These are phyloP conservation scores for Tulasnella sp. DNA, from an alignment of 768 basidiomycete species.

Conservation along the genomic window DNA sequence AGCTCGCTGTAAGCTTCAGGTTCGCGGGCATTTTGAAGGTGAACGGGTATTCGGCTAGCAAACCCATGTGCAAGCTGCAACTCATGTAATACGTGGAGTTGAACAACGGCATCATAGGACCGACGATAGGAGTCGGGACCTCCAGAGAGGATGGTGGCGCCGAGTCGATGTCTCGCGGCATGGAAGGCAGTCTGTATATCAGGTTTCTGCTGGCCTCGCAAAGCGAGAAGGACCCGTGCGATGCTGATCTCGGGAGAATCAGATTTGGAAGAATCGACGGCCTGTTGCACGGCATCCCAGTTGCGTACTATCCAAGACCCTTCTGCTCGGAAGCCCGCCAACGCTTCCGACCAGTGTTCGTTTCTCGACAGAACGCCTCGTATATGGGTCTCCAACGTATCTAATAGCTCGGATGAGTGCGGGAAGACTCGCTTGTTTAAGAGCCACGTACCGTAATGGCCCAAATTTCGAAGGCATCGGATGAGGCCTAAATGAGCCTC, in stretches of 20 bases:
- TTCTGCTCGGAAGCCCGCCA: slow-evolving; percentile 83
- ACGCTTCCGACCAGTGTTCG: slow-evolving; percentile 68
- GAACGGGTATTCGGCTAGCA: slow-evolving; percentile 27
- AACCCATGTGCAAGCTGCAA: slow-evolving; percentile 47
- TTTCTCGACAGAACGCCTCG: slow-evolving; percentile 78
- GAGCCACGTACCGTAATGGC: slow-evolving; percentile 79
- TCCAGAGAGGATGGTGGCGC: slow-evolving; percentile 71
- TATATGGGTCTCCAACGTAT: slow-evolving; percentile 91
- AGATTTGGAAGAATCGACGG: slow-evolving; percentile 41
- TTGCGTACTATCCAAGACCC: slow-evolving; percentile 95
- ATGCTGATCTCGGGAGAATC: slow-evolving; percentile 59
- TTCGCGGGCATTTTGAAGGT: background rate
- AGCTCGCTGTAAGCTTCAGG: slow-evolving; percentile 11
- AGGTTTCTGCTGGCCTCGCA: slow-evolving; percentile 48
- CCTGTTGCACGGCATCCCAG: slow-evolving; percentile 70
- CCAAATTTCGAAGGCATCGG: slow-evolving; percentile 85
- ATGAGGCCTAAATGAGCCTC: slow-evolving; percentile 83
- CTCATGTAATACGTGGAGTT: slow-evolving; percentile 82
- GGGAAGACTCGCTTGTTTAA: background rate
- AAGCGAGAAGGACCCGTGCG: slow-evolving; percentile 70
- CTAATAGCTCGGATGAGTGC: slow-evolving; percentile 35
- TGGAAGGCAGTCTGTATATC: slow-evolving; percentile 46
- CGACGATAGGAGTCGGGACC: slow-evolving; percentile 75
- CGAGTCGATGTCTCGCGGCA: slow-evolving; percentile 63
- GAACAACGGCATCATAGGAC: slow-evolving; percentile 76